phyloP scores from a whole-genome alignment of 1,284 basidiomycete genomes.

The Cryptococcus depauperatus region DNA sequence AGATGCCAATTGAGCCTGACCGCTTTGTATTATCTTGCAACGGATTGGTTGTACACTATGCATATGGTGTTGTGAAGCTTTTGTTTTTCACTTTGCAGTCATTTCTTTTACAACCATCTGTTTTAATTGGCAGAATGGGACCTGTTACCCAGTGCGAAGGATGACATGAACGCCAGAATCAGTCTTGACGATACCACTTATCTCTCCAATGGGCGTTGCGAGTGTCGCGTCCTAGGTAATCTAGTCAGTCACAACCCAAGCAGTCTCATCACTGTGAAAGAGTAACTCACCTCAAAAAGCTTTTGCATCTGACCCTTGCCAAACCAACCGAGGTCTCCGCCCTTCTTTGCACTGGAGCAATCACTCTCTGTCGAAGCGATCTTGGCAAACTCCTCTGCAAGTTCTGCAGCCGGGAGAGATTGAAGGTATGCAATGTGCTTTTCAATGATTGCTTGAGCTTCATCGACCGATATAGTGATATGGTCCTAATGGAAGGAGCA shows the following conservation, averaged over 20 bases:
- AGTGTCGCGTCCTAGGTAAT: conserved; percentile 64
- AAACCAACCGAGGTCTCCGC: conserved; percentile 83
- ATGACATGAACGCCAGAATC: conserved; percentile 97
- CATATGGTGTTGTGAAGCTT: conserved; percentile 1
- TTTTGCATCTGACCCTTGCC: conserved; percentile 90
- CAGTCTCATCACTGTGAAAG: background rate
- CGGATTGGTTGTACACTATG: background rate
- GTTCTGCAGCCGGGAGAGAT: conserved; percentile 45
- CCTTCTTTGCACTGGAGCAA: conserved; percentile 71
- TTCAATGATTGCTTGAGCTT: conserved; percentile 71
- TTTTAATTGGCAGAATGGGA: background rate
- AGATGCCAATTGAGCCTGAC: background rate
- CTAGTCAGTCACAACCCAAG: background rate
- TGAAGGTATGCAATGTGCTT: conserved; percentile 48
- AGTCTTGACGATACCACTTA: conserved; percentile 78
- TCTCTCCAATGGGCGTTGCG: conserved; percentile 67
- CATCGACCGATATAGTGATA: conserved; percentile 83
- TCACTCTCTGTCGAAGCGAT: conserved; percentile 72
- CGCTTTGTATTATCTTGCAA: background rate
- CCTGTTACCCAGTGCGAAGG: conserved; percentile 66
- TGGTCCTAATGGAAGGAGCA: no score
- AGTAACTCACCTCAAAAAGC: conserved; percentile 63
- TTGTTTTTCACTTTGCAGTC: background rate
- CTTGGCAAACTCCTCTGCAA: conserved; percentile 58
- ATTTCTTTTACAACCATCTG: background rate